Evolutionary conservation across 1,284 basidiomycete species (phyloP), one percentile per base, ranked within the genome.

Genomic region (Cerioporus squamosus): DNA sequence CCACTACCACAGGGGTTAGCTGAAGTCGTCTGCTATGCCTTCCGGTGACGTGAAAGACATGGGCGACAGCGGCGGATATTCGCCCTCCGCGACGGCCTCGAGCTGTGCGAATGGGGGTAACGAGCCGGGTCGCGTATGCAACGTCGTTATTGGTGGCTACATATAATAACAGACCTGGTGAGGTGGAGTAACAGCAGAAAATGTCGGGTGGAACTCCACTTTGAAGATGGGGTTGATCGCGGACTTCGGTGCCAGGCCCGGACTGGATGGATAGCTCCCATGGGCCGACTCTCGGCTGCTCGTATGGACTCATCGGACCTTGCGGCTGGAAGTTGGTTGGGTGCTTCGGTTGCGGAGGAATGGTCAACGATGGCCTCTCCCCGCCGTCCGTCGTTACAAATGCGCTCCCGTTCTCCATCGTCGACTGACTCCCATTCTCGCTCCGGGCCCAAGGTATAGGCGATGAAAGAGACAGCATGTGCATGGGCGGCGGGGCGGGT

Each of bases 201-300:
- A 50, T 53, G 40, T 3, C 10, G 12, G 59, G 67, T 23, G 31
- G 42, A n/a, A 79, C 92, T 82, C 75, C 75, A 95, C 92, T 83
- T 91, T 88, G 81, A 95, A 95, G 75, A 94, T 94, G 39, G 93
- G 92, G 74, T 95, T 94, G 70, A 94, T 92, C 39, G 81, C 82
- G 51, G 86, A 83, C 71, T 87, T 86, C 24, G 86, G 77, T 62
- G 82, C 83, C 42, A 79, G 75, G 51, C 80, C 79, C 40, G 84
- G 81, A 68, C 81, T 82, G 64, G 83, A 75, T 2, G 81, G 79
- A 63, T 77, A 77, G 47, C 59, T 64, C 52, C 39, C 66, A 33
- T 51, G 54, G 9, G 51, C 57, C 20, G 51, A 44, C 65, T 20
- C 66, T 61, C 42, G 64, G 58, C 20, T 23, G 23, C 51, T 72